These are phyloP conservation scores for Hygrophorus pudorinus DNA, from an alignment of 768 basidiomycete species.

Conservation along the genomic window DNA sequence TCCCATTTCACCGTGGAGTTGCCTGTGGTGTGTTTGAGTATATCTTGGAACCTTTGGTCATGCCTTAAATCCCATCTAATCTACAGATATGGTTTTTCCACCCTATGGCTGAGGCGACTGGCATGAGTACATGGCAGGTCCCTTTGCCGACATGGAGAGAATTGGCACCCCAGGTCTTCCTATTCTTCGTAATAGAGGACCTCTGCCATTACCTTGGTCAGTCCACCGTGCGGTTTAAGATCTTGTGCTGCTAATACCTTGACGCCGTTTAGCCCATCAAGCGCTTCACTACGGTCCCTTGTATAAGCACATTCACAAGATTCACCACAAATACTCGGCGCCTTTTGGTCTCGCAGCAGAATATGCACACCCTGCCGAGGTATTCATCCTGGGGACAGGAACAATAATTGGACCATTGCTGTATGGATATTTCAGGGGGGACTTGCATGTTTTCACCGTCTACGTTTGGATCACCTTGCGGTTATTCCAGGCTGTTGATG, in stretches of 20 bases:
- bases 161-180: conserved; percentile 66
- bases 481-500: conserved; percentile 94
- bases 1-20: conserved; percentile 95
- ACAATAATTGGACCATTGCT: conserved; percentile 84
- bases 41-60: background rate
- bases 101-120: conserved; percentile 76
- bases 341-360: conserved; percentile 97
- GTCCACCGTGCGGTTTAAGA: conserved; percentile 12
- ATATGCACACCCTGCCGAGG: conserved; percentile 95
- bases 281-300: conserved; percentile 76
- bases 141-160: conserved; percentile 71
- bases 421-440: conserved; percentile 63
- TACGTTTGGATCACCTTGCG: conserved; percentile 91
- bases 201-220: conserved; percentile 84
- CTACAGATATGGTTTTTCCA: conserved; percentile 84
- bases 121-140: conserved; percentile 89
- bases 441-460: conserved; percentile 88
- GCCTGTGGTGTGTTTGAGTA: conserved; percentile 52
- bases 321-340: conserved; percentile 95
- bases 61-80: background rate
- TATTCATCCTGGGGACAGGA: conserved; percentile 88
- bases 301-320: conserved; percentile 92
- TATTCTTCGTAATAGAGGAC: conserved; percentile 96
- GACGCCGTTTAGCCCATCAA: conserved; percentile 56
- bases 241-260: background rate